A percentile compares a stretch with the other conserved stretches of the same genome.
Evolutionary conservation across 1,284 basidiomycete genomes (phyloP).

Genomic region (Rhizoctonia solani): DNA sequence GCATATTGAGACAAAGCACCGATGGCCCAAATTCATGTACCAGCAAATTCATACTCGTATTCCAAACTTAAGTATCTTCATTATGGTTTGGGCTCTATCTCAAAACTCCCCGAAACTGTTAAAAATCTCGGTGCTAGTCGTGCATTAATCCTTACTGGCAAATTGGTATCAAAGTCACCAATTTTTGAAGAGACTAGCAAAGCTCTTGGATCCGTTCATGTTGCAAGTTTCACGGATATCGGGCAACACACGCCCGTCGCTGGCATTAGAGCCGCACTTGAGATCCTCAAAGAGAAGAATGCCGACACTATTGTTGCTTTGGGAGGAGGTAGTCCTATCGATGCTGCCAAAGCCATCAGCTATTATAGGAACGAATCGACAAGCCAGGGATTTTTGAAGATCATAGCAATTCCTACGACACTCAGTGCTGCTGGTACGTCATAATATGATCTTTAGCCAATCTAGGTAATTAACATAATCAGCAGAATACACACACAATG

Average conservation of each 20-base stretch:
- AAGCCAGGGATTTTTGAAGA: constrained; percentile 53
- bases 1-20: too few species aligned
- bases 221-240: constrained; percentile 72
- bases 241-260: constrained; percentile 76
- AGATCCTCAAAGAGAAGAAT: constrained; percentile 56
- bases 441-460: not conserved
- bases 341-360: constrained; percentile 72
- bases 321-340: constrained; percentile 80
- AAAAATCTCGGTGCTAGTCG: constrained; percentile 58
- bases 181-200: constrained; percentile 56
- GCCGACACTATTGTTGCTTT: constrained; percentile 73
- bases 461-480: not conserved
- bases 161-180: constrained; percentile 55
- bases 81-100: constrained; percentile 69
- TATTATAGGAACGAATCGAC: constrained; percentile 62
- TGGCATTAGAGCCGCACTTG: constrained; percentile 66
- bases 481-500: constrained; percentile 52
- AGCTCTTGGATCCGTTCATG: constrained; percentile 56
- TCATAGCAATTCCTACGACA: constrained; percentile 81
- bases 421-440: constrained; percentile 63
- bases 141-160: constrained; percentile 72
- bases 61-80: constrained; percentile 59
- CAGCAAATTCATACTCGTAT: constrained; percentile 23
- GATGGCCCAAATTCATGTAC: constrained; percentile 7
- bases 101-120: constrained; percentile 65